Percentiles rank a stretch among this genome's conserved stretches.
These are phyloP conservation scores for Graphilbum sp. DNA, from an alignment of 2,329 filamentous ascomycete species.

Conservation along the genomic window DNA sequence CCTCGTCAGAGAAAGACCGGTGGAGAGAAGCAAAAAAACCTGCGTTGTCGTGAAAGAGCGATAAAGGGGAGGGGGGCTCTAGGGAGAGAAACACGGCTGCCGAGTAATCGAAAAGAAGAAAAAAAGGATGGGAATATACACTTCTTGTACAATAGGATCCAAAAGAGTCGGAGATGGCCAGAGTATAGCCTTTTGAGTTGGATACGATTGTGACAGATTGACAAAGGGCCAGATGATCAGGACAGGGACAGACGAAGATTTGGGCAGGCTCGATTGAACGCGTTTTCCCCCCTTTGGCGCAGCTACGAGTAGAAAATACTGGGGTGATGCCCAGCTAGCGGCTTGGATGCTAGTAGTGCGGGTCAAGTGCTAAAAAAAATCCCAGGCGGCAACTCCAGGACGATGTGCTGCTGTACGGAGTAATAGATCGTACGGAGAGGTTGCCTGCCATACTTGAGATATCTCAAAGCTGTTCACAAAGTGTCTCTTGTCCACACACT, in stretches of 20 bases:
- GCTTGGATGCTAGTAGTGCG: constrained; percentile 4
- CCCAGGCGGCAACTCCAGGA: not conserved
- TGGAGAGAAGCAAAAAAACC: too few relatives aligned
- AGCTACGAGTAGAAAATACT: constrained; percentile 1
- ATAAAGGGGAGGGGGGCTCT: not conserved
- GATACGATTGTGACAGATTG: not conserved
- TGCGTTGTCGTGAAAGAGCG: too few relatives aligned
- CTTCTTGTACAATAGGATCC: too few relatives aligned
- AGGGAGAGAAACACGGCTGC: too few relatives aligned
- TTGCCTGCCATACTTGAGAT: too few relatives aligned
- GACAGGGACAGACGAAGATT: not conserved
- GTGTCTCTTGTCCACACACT: too few relatives aligned
- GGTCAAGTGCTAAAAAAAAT: constrained; percentile 6
- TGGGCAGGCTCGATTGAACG: not conserved
- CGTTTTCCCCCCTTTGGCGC: constrained; percentile 1
- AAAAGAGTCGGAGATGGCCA: not conserved
- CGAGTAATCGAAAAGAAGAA: not conserved
- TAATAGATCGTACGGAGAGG: too few relatives aligned
- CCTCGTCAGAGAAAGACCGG: too few relatives aligned
- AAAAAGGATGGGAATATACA: too few relatives aligned
- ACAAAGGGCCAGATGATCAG: not conserved
- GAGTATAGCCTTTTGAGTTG: not conserved
- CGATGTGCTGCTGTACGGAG: too few relatives aligned
- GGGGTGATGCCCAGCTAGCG: not conserved
- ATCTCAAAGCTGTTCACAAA: too few relatives aligned